A percentile compares a stretch with the other conserved stretches of the same genome.
Conservation (phyloP, 805 yeast genomes). For the Kuraishia molischiana region DNA sequence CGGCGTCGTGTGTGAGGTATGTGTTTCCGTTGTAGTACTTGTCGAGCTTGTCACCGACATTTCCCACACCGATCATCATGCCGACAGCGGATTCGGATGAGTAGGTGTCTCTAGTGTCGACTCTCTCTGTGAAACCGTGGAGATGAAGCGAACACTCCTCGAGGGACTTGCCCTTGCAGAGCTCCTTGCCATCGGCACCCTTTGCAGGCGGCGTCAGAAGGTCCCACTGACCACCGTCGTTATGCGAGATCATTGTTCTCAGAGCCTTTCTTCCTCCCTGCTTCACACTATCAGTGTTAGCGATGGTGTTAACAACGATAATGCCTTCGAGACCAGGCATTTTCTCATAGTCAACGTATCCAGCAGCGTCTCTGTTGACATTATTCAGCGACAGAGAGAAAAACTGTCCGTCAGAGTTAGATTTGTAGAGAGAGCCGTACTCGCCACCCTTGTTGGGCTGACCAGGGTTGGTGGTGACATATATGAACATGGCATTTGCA, state of each 20-base stretch:
- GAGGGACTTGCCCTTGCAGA: constrained; percentile 39
- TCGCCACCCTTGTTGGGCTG: constrained; percentile 36
- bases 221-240: constrained; percentile 85
- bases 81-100: constrained; percentile 85
- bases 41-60: constrained; percentile 61
- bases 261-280: constrained; percentile 42
- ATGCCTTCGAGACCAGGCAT: constrained; percentile 82
- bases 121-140: constrained; percentile 82
- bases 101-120: constrained; percentile 69
- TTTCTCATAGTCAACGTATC: constrained; percentile 83
- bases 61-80: constrained; percentile 75
- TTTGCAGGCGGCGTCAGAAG: constrained; percentile 55
- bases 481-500: constrained; percentile 63
- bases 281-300: constrained; percentile 36
- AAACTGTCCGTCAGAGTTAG: constrained; percentile 81
- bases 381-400: constrained; percentile 56
- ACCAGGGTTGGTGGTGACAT: constrained; percentile 57
- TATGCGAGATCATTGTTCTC: constrained; percentile 66
- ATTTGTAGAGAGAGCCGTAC: constrained; percentile 70
- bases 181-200: constrained; percentile 50
- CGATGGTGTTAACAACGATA: constrained; percentile 59
- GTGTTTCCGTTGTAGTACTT: constrained; percentile 34
- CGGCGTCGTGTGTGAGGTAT: constrained; percentile 76
- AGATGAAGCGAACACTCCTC: constrained; percentile 68
- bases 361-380: constrained; percentile 63